Evolutionary conservation across 805 yeast genomes (phyloP), one percentile per base, ranked within the genome.

Genomic region (Maudiozyma pseudohumilis): DNA sequence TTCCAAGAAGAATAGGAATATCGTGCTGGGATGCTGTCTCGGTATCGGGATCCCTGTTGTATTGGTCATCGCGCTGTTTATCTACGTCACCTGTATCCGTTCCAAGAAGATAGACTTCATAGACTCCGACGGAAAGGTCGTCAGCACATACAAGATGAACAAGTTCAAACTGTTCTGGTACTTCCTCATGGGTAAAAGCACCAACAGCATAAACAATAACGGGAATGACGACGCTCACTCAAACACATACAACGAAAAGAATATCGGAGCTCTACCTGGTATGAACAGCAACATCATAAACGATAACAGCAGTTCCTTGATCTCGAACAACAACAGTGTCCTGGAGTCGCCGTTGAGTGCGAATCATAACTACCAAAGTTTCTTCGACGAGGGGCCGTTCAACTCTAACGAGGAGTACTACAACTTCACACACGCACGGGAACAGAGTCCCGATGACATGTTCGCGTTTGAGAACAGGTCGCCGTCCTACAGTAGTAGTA

Each of bases 31-130:
- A 28, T 77, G 78, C 41, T 79, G 75, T 21, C 79, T 80, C 5
- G 87, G 87, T 39, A 70, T 81, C 11, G 84, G 84, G 36, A 75
- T 77, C 1, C 83, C 88, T 2, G 45, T 72, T 0, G 53, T 77
- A 2, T 29, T 60, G 1, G 46, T 48, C 3, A 39, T 45, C 3
- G 35, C 43, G 4, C 39, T 54, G 6, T 24, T 56, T n/a, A 32
- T 57, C 3, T 60, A 60, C 35, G 41, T 52, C 35, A 52, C 46
- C 40, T 58, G 58, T 36, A 43, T 60, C 19, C 50, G 47, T 35
- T 46, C 60, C 4, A 55, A 47, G 32, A 52, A 52, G 35, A 50
- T 58, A 13, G 56, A 58, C 36, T 60, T 55, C 39, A 55, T 60
- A 34, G 59, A 60, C 40, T 56, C 63, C 2, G 63, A 60, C 37